Base-by-base conservation (phyloP, 345 rosid genomes). In the Eucalyptus sp. region DNA sequence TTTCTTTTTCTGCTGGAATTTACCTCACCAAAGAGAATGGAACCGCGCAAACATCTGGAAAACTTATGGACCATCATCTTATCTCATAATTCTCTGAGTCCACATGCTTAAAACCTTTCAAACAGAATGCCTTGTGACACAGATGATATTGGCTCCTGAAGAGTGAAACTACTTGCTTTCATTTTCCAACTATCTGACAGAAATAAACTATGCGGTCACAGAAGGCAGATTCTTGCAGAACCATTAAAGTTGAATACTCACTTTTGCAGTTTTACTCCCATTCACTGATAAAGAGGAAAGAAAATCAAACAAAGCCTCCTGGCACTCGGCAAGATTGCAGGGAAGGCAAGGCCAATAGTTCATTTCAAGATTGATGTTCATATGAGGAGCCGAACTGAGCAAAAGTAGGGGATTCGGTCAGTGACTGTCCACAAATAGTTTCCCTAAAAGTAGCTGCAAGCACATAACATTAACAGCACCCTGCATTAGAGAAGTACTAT, bases 281-380 rank as follows among this genome's bases (percentile, higher is more conserved):
- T 93, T 96, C 87, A 95, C 58, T 51, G 98, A 94, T 88, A 98
- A 93, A 87, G 94, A 93, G 86, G 94, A 91, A 80, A 95, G 93
- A 87, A 92, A 98, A 88, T 96, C 99, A 62, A 97, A 96, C 91
- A 97, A 93, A 6, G 99, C 98, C 87, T 96, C 98, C 64, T 97
- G 98, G 88, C 98, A 97, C 91, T 98, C 99, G 17, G 88, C 84
- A 86, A 98, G 96, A 92, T 98, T 97, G 94, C 95, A 95, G 86
- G 99, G 94, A 90, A 96, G 96, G 84, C 97, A 94, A 91, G 93
- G 98, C 99, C 99, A 98, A 89, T 97, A 98, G 90, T 97, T 98
- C 99, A 98, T 98, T 94, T 98, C 96, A 80, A 98, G 96, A 92
- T 98, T 98, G 89, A 98, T 97, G 92, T 98, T 98, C 95, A 95